Conservation (phyloP, 2,329 filamentous ascomycete species). For the Herpotrichia juniperi region DNA sequence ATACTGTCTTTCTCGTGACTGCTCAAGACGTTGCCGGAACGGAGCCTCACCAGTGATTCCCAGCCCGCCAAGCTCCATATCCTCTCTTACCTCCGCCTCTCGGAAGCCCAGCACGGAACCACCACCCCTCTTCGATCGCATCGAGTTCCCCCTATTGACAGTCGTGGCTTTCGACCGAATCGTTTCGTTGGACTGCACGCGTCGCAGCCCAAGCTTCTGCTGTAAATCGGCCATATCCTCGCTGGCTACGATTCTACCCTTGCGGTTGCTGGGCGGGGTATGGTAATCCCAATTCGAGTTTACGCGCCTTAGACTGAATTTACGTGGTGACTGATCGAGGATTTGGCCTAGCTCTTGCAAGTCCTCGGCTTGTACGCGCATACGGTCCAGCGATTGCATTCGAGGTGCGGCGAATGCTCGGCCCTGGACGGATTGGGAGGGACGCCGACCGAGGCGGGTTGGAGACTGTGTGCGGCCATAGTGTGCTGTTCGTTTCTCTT, state of each 20-base stretch:
- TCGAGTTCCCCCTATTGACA: slow-evolving; percentile 27
- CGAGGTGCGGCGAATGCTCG: slow-evolving; percentile 60
- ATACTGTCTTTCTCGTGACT: slow-evolving; percentile 38
- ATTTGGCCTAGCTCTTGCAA: slow-evolving; percentile 48
- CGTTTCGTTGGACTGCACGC: slow-evolving; percentile 40
- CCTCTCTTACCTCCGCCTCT: slow-evolving; percentile 45
- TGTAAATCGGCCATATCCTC: slow-evolving; percentile 38
- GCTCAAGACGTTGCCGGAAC: slow-evolving; percentile 40
- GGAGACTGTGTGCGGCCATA: slow-evolving; percentile 29
- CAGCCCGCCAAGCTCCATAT: slow-evolving; percentile 39
- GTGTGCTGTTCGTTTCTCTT: slow-evolving; percentile 53
- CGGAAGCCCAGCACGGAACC: slow-evolving; percentile 41
- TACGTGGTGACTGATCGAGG: slow-evolving; percentile 53
- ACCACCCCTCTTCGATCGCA: slow-evolving; percentile 26
- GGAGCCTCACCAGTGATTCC: slow-evolving; percentile 27
- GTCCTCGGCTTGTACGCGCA: slow-evolving; percentile 49
- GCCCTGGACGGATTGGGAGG: slow-evolving; percentile 53
- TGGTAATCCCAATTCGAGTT: slow-evolving; percentile 39
- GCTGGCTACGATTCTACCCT: slow-evolving; percentile 36
- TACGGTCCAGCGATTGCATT: slow-evolving; percentile 56
- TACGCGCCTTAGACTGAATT: slow-evolving; percentile 35
- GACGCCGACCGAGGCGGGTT: slow-evolving; percentile 37
- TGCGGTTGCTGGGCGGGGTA: slow-evolving; percentile 42
- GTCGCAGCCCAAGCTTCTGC: slow-evolving; percentile 31
- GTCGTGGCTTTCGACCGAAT: slow-evolving; percentile 25